Evolutionary conservation across 306 rosid species (phyloP), one percentile per base, ranked within the genome.

Genomic region (Benincasa hispida): DNA sequence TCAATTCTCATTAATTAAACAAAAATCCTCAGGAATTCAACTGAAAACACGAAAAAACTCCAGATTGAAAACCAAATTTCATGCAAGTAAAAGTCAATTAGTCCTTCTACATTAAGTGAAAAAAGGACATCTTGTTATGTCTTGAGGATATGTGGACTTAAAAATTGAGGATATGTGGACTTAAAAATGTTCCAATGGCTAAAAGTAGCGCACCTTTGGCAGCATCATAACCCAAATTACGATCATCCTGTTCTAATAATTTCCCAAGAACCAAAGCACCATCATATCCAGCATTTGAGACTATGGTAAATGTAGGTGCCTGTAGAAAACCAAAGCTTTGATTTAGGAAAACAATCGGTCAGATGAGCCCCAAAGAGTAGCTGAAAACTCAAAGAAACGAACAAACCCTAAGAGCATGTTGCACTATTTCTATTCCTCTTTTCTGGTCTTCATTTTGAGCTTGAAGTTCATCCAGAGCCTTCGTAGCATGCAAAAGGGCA

Each of bases 161-260:
- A 2, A 72, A 24, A 55, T 65, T 35, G 45, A 5, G 8, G 10
- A 63, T 34, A 8, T 3, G 21, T 65, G 28, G 21, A 37, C 28
- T 34, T 19, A 1, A 6, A 70, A 22, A 72, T 6, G 51, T 74
- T 47, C 22, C 53, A 51, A 75, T 69, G 18, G 77, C 19, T n/a
- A 56, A 65, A 56, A 35, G 30, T 42, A 59, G 77, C 87, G 53
- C 57, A 92, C 99, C 99, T 84, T 87, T 84, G 28, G 96, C 91
- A 55, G 96, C 95, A 81, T 92, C 95, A 74, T 83, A 92, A 67
- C 97, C 97, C 32, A 83, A 57, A 62, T 83, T 89, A 34, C 34
- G 69, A 80, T 94, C 81, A 72, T 89, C 92, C 79, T 94, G 97
- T 83, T 94, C 99, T 80, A 91, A 83, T 90, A 94, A 87, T 84